Conservation (phyloP, 768 basidiomycete species). For the Pleurotus cornucopiae region DNA sequence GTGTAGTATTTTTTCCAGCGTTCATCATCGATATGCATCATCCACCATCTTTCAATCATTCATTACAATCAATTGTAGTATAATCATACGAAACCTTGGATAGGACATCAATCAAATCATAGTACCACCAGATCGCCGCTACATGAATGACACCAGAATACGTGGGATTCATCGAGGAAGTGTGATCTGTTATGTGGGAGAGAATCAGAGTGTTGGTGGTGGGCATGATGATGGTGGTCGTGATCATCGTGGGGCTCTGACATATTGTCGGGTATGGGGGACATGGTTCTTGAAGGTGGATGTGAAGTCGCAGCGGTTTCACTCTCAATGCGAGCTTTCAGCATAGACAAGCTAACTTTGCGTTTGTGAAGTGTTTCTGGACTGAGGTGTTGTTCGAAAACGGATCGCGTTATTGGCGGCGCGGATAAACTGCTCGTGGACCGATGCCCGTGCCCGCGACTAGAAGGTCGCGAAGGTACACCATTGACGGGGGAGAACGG, state of each 20-base stretch:
- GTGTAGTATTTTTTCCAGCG: background rate
- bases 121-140: constrained; percentile 78
- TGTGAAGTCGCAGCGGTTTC: constrained; percentile 49
- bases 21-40: background rate
- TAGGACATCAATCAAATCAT: constrained; percentile 22
- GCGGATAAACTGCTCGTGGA: constrained; percentile 29
- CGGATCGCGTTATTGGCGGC: constrained; percentile 46
- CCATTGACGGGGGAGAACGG: constrained; percentile 40
- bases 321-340: constrained; percentile 86
- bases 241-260: constrained; percentile 16
- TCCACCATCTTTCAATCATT: background rate
- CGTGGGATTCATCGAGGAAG: constrained; percentile 83
- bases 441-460: constrained; percentile 35
- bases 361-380: constrained; percentile 80
- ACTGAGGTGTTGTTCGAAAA: constrained; percentile 67
- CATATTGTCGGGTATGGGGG: constrained; percentile 42
- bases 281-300: constrained; percentile 51
- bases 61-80: constrained; percentile 6
- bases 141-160: constrained; percentile 88
- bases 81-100: constrained; percentile 1
- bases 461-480: constrained; percentile 41
- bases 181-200: constrained; percentile 49
- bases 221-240: constrained; percentile 18
- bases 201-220: constrained; percentile 19
- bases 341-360: constrained; percentile 80